Percentiles rank a stretch among this genome's conserved stretches.
phyloP scores from a whole-genome alignment of 1,284 basidiomycete species.

The Apiotrichum montevideense region DNA sequence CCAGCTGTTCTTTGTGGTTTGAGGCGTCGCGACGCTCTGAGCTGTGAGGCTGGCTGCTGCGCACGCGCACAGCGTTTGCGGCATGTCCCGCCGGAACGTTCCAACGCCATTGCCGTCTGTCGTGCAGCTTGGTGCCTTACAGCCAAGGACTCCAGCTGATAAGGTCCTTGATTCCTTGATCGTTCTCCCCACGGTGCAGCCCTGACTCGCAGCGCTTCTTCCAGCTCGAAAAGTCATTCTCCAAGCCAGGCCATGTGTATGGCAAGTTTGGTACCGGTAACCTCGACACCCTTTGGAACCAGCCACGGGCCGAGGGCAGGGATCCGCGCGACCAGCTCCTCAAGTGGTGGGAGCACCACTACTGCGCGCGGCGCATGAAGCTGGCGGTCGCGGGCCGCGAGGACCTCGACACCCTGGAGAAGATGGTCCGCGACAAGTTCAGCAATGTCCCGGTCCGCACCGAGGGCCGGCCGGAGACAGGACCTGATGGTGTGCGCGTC shows the following conservation, averaged over 20 bases:
- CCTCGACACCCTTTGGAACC: slow-evolving; percentile 69
- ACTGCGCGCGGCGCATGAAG: slow-evolving; percentile 91
- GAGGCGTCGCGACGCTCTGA: too few relatives aligned
- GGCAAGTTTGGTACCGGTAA: slow-evolving; percentile 90
- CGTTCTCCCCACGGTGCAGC: too few relatives aligned
- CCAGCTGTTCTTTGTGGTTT: too few relatives aligned
- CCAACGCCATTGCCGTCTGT: too few relatives aligned
- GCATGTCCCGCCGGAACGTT: too few relatives aligned
- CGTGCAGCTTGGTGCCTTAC: too few relatives aligned
- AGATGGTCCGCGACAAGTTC: slow-evolving; percentile 42
- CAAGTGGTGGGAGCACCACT: slow-evolving; percentile 91
- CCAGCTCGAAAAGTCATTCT: slow-evolving; percentile 89
- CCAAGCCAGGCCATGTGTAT: slow-evolving; percentile 75
- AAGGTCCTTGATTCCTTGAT: too few relatives aligned
- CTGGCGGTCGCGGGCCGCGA: slow-evolving; percentile 86
- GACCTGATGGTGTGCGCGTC: slow-evolving; percentile 38
- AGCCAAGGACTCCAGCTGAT: too few relatives aligned
- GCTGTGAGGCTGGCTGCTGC: too few relatives aligned
- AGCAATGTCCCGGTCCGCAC: slow-evolving; percentile 39
- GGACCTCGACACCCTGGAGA: slow-evolving; percentile 46
- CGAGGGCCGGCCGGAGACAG: slow-evolving; percentile 29
- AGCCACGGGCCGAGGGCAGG: slow-evolving; percentile 56
- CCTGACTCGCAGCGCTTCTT: slow-evolving; percentile 74
- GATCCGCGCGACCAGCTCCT: slow-evolving; percentile 87
- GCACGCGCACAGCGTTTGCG: too few relatives aligned